Evolutionary conservation across 2,329 filamentous ascomycete species (phyloP).

Genomic region (Graphilbum fragrans): DNA sequence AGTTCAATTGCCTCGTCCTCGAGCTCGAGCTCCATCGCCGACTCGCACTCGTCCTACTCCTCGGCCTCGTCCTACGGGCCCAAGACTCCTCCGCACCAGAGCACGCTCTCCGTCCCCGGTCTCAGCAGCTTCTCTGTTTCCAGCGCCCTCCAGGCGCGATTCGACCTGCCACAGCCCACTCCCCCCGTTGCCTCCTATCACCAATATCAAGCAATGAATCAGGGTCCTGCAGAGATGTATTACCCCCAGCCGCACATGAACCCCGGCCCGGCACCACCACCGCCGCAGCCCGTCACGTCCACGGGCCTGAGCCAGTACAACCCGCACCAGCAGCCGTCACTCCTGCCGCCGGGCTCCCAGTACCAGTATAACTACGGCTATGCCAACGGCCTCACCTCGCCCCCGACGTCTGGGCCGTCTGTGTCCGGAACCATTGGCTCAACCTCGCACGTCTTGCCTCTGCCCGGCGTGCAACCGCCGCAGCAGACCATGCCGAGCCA

Average conservation of each 20-base stretch:
- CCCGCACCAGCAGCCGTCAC: slow-evolving; percentile 62
- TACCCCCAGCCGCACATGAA: slow-evolving; percentile 68
- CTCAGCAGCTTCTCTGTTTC: not conserved
- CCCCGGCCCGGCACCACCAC: slow-evolving; percentile 60
- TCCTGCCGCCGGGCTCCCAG: slow-evolving; percentile 56
- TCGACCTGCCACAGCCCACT: slow-evolving; percentile 20
- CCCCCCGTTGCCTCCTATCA: slow-evolving; percentile 25
- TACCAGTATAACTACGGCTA: slow-evolving; percentile 68
- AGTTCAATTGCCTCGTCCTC: slow-evolving; percentile 57
- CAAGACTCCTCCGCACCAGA: slow-evolving; percentile 64
- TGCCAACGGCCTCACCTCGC: slow-evolving; percentile 66
- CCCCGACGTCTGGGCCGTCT: slow-evolving; percentile 50
- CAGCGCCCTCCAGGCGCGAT: slow-evolving; percentile 20
- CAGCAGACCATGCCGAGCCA: slow-evolving; percentile 33
- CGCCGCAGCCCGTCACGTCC: slow-evolving; percentile 66
- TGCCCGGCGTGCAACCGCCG: slow-evolving; percentile 47
- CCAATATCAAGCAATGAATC: slow-evolving; percentile 60
- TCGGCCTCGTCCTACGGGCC: slow-evolving; percentile 49
- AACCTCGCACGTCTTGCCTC: slow-evolving; percentile 52
- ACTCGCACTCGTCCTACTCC: slow-evolving; percentile 42
- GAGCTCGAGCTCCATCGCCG: slow-evolving; percentile 31
- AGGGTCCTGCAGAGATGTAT: slow-evolving; percentile 71
- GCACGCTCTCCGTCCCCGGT: slow-evolving; percentile 43
- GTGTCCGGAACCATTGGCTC: slow-evolving; percentile 58
- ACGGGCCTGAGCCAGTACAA: slow-evolving; percentile 59